Evolutionary conservation across 768 basidiomycete genomes (phyloP).

Genomic region (Leccinum ochraceum): DNA sequence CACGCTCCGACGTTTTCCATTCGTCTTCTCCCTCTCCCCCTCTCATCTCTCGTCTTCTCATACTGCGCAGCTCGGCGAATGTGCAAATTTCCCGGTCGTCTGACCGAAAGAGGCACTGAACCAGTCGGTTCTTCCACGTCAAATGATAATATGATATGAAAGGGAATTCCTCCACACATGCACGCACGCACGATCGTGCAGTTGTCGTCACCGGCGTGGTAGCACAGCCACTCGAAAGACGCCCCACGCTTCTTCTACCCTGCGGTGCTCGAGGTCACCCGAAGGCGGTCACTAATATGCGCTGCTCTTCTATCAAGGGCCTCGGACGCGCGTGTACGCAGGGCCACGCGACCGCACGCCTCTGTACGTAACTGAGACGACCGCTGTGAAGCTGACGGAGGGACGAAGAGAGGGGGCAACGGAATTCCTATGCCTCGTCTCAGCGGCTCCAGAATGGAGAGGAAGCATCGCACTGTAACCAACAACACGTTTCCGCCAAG

Average conservation of each 20-base stretch:
- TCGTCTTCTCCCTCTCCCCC: not conserved
- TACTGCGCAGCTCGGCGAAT: not conserved
- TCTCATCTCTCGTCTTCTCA: not conserved
- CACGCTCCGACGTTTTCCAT: conserved; percentile 16
- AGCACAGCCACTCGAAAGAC: not conserved
- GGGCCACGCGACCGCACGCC: conserved; percentile 10
- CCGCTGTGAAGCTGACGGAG: not conserved
- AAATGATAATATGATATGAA: conserved; percentile 6
- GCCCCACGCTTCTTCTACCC: conserved; percentile 8
- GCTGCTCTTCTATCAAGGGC: conserved; percentile 2
- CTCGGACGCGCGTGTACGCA: conserved; percentile 14
- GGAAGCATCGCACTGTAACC: conserved; percentile 10
- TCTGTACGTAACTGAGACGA: conserved; percentile 9
- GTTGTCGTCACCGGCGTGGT: not conserved
- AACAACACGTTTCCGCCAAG: conserved; percentile 25
- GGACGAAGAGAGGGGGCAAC: not conserved
- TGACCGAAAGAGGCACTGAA: conserved; percentile 3
- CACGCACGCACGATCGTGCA: not conserved
- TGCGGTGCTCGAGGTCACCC: conserved; percentile 6
- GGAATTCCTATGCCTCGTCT: conserved; percentile 5
- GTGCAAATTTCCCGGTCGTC: not conserved
- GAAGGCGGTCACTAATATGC: conserved; percentile 2
- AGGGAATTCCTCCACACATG: not conserved
- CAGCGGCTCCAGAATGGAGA: conserved; percentile 14
- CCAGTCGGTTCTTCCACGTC: not conserved